Conservation (phyloP, 2,329 filamentous ascomycete genomes). For the Alternaria ventricosa region DNA sequence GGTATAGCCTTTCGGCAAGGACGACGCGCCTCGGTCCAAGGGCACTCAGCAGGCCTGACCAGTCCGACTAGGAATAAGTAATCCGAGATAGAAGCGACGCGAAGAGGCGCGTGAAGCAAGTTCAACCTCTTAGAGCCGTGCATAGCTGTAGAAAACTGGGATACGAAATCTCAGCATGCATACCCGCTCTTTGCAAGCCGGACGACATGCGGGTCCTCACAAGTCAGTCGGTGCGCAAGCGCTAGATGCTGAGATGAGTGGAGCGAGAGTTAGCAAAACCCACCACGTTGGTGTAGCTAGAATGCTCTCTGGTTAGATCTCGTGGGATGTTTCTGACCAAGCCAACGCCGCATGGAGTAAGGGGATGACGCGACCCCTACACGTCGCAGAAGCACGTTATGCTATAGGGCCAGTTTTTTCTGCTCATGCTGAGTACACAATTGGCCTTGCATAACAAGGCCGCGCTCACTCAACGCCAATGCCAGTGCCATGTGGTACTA, state of each 20-base stretch:
- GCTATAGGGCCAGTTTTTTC: constrained; percentile 20
- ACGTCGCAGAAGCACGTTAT: constrained; percentile 10
- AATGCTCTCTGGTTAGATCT: constrained; percentile 28
- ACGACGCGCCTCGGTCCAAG: constrained; percentile 20
- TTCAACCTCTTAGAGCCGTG: constrained; percentile 19
- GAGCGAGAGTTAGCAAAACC: constrained; percentile 22
- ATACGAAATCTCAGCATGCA: constrained; percentile 23
- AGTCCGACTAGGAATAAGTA: constrained; percentile 12
- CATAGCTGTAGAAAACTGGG: constrained; percentile 24
- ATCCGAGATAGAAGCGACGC: constrained; percentile 28
- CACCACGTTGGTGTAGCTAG: constrained; percentile 33
- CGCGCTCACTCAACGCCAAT: constrained; percentile 11
- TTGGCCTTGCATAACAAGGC: constrained; percentile 20
- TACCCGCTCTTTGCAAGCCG: constrained; percentile 23
- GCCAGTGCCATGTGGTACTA: constrained; percentile 16
- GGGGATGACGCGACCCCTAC: constrained; percentile 24
- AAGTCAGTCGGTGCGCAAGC: constrained; percentile 17
- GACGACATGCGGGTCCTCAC: constrained; percentile 17
- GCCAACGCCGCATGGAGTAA: constrained; percentile 24
- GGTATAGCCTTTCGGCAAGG: constrained; percentile 14
- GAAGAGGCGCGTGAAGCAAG: constrained; percentile 18
- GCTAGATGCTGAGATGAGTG: constrained; percentile 26
- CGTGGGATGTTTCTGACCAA: constrained; percentile 30
- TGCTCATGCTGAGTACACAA: constrained; percentile 4
- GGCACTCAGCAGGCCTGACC: constrained; percentile 15